Percentiles rank a stretch among this genome's conserved stretches.
phyloP scores from a whole-genome alignment of 2,329 filamentous ascomycete species.

The Penicillium decumbens region DNA sequence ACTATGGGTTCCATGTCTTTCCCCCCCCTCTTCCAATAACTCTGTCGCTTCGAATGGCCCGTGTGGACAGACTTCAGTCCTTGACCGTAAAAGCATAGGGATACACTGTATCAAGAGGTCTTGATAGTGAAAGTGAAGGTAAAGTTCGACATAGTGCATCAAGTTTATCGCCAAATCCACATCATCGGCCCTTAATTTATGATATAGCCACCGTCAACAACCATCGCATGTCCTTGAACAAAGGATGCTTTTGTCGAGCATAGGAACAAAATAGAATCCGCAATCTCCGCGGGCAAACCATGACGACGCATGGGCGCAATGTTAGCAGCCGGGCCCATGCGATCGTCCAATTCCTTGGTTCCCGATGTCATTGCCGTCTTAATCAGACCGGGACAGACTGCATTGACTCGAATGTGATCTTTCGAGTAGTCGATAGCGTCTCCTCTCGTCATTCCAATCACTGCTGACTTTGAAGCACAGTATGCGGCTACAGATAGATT shows the following conservation, averaged over 20 bases:
- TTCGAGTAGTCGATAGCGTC: slow-evolving; percentile 55
- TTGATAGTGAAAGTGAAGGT: background rate
- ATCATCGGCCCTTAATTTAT: slow-evolving; percentile 23
- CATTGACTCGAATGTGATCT: slow-evolving; percentile 33
- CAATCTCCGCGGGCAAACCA: slow-evolving; percentile 49
- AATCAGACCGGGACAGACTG: slow-evolving; percentile 42
- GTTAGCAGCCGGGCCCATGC: slow-evolving; percentile 39
- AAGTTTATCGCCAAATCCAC: background rate
- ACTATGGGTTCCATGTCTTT: no score
- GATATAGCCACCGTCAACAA: slow-evolving; percentile 53
- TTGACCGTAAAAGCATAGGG: no score
- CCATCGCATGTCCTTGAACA: slow-evolving; percentile 50
- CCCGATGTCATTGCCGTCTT: slow-evolving; percentile 46
- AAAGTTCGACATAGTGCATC: background rate
- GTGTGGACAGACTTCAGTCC: no score
- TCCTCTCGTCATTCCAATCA: slow-evolving; percentile 54
- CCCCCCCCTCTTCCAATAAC: no score
- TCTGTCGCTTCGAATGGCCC: no score
- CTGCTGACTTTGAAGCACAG: slow-evolving; percentile 55
- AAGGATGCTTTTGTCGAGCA: slow-evolving; percentile 49
- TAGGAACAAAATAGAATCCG: slow-evolving; percentile 49
- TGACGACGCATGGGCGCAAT: slow-evolving; percentile 51
- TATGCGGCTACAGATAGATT: slow-evolving; percentile 45
- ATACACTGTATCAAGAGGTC: background rate
- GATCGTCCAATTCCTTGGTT: slow-evolving; percentile 36